A percentile compares a stretch with the other conserved stretches of the same genome.
Conservation (phyloP, 2,329 filamentous ascomycete species). For the Lachnellula arida region DNA sequence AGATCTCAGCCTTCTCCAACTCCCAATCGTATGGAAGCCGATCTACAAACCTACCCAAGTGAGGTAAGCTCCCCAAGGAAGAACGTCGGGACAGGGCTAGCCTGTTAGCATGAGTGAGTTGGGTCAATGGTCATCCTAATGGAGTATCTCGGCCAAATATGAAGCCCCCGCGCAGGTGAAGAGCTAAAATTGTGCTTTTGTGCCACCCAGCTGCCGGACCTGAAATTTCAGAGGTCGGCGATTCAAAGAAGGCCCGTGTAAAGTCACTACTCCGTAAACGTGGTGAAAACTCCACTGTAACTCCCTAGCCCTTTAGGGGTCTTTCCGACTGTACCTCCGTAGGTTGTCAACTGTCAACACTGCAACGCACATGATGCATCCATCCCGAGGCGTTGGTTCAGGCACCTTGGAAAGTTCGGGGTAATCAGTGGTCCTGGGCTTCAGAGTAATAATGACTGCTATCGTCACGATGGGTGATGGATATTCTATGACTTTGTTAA, state of each 20-base stretch:
- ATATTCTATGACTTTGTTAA: too few relatives aligned
- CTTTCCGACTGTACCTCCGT: too few relatives aligned
- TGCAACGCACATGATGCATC: too few relatives aligned
- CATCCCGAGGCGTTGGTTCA: too few relatives aligned
- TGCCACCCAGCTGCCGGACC: background rate
- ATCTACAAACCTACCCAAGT: background rate
- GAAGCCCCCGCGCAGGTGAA: background rate
- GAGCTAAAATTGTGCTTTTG: background rate
- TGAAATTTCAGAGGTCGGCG: background rate
- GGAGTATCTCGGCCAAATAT: background rate
- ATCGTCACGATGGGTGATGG: too few relatives aligned
- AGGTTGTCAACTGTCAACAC: too few relatives aligned
- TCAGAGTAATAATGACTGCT: too few relatives aligned
- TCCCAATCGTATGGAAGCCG: background rate
- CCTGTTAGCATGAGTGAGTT: background rate
- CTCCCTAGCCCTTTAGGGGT: too few relatives aligned
- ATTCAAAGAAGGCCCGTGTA: background rate
- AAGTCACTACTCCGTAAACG: background rate
- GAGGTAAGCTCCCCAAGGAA: background rate
- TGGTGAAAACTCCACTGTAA: too few relatives aligned
- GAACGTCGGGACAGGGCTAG: background rate
- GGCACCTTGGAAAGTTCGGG: too few relatives aligned
- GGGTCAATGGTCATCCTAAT: background rate
- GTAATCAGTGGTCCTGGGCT: too few relatives aligned
- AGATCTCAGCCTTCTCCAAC: slow-evolving; percentile 1